These are phyloP conservation scores for Dictyostelium capitatum DNA, from an alignment of 78 protist genomes.

Conservation along the genomic window DNA sequence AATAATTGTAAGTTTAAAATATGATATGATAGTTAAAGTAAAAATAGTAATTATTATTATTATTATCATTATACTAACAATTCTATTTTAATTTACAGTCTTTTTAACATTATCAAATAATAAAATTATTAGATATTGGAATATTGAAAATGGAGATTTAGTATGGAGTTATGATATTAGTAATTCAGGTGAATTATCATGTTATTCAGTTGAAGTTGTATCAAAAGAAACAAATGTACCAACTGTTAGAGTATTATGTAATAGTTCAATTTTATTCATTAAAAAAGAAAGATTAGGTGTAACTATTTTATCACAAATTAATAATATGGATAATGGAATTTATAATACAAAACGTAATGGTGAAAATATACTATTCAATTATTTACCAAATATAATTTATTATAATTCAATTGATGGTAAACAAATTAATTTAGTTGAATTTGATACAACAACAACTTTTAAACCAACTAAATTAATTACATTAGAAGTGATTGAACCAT, in stretches of 20 bases:
- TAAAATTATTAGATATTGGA: slow-evolving; percentile 50
- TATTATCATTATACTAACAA: not conserved
- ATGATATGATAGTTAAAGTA: too few species aligned
- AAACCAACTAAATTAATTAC: too few species aligned
- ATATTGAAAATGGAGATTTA: slow-evolving; percentile 29
- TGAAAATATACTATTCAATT: too few species aligned
- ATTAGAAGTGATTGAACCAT: too few species aligned
- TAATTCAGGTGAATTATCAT: not conserved
- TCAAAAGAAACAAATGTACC: not conserved
- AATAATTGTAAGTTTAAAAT: slow-evolving; percentile 5
- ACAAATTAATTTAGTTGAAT: not conserved
- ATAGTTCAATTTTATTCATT: not conserved
- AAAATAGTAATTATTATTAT: not conserved
- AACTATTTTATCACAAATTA: not conserved
- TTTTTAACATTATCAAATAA: slow-evolving; percentile 45
- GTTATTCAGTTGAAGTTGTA: not conserved
- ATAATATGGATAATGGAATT: not conserved
- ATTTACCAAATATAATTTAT: too few species aligned
- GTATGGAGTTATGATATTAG: not conserved
- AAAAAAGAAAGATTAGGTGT: not conserved
- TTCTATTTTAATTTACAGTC: not conserved
- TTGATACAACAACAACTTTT: not conserved
- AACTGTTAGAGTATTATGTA: slow-evolving; percentile 18
- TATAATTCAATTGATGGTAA: not conserved
- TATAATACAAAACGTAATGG: too few species aligned